Evolutionary conservation across 129 eudicot species (phyloP), one percentile per base, ranked within the genome.

Genomic region (Pittosporum tobira): DNA sequence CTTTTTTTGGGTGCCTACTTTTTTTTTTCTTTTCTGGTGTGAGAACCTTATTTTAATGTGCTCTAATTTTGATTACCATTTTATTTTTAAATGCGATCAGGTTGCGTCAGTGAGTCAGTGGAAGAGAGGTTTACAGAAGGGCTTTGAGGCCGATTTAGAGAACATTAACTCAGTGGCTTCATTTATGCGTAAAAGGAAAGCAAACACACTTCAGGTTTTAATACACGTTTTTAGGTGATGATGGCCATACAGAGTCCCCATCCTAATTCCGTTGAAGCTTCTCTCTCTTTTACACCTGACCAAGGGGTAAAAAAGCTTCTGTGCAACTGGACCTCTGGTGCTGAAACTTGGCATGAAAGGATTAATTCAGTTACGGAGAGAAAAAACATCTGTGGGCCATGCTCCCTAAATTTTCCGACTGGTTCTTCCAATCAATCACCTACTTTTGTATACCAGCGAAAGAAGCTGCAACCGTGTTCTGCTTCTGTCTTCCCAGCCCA

Each of bases 371-470:
- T n/a, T n/a, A n/a, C n/a, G 40, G 54, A 31, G 44, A 59, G 42
- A 43, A 71, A 42, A 27, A 59, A 44, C 29, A 59, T 62, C 26
- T 27, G 45, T 26, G 57, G 16, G 37, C 48, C 64, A 13, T 75
- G 59, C 66, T 67, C 81, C 69, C 53, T 14, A 36, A 67, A 75
- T 48, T 60, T 65, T 10, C 6, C 67, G 55, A 64, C 34, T 68
- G 56, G 53, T 62, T 77, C 75, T 58, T 78, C 79, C 26, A 79
- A 62, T 37, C 64, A 75, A 57, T 77, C 84, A 40, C 82, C 64
- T 72, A 51, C 53, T 65, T 48, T 62, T 72, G 84, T 73, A 18
- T 82, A 75, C 72, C 59, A 72, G 67, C 73, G 74, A 70, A 78
- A 66, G 57, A 74, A n/a, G 40, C 66, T 50, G 49, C 76, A 48